phyloP scores from a whole-genome alignment of 805 yeast genomes.

The Yarrowia sp. region DNA sequence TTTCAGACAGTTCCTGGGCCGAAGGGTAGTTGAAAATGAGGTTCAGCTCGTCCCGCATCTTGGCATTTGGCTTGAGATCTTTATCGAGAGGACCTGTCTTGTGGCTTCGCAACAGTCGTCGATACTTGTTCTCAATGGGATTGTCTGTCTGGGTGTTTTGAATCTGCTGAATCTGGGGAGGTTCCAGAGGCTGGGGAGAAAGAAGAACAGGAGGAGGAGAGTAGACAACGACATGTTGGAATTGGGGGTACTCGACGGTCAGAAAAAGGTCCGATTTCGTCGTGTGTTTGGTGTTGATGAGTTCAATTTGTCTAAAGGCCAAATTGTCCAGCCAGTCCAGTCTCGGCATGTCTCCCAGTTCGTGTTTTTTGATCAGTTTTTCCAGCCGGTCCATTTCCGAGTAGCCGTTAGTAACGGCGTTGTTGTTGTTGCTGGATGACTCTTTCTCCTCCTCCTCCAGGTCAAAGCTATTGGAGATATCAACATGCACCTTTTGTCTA shows the following conservation, averaged over 20 bases:
- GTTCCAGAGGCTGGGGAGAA: slow-evolving; percentile 23
- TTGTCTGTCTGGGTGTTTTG: slow-evolving; percentile 44
- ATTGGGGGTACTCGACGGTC: slow-evolving; percentile 57
- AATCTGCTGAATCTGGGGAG: slow-evolving; percentile 43
- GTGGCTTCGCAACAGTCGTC: slow-evolving; percentile 79
- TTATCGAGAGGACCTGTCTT: slow-evolving; percentile 72
- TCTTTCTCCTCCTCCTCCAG: not conserved
- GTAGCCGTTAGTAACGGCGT: not conserved
- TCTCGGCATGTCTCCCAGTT: slow-evolving; percentile 59
- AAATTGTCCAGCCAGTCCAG: slow-evolving; percentile 73
- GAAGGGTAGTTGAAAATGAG: slow-evolving; percentile 74
- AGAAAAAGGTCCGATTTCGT: slow-evolving; percentile 38
- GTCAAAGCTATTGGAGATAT: not conserved
- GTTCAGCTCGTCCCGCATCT: slow-evolving; percentile 67
- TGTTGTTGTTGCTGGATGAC: not conserved
- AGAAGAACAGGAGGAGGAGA: slow-evolving; percentile 11
- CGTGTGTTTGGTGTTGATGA: slow-evolving; percentile 29
- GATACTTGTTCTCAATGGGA: slow-evolving; percentile 84
- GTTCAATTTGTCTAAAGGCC: slow-evolving; percentile 54
- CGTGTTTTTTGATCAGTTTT: slow-evolving; percentile 55
- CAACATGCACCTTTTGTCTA: not conserved
- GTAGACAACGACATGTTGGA: slow-evolving; percentile 41
- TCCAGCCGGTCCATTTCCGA: slow-evolving; percentile 50
- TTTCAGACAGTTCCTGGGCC: slow-evolving; percentile 72
- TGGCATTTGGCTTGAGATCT: slow-evolving; percentile 85